Evolutionary conservation across 139 green algal species (phyloP).

Genomic region (Chlamydomonas sp.): DNA sequence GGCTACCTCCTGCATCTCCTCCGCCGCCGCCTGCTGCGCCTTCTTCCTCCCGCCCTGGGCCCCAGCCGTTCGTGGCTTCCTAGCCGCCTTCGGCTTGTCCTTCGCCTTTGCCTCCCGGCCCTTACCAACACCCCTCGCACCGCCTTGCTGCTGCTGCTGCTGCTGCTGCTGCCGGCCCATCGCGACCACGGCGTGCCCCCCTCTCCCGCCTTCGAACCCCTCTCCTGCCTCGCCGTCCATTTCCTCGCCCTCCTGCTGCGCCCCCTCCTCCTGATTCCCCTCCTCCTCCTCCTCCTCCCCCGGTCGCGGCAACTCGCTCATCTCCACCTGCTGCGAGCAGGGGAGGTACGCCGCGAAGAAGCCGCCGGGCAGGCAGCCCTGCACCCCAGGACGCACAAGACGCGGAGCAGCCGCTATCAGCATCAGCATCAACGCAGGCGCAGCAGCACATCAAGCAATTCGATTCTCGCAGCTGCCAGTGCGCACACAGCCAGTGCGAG

Average conservation of each 20-base stretch:
- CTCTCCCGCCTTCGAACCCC: neutral
- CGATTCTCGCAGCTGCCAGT: neutral
- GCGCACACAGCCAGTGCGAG: neutral
- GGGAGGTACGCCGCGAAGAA: conserved; percentile 79
- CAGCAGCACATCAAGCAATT: neutral
- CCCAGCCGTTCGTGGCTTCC: too few species aligned
- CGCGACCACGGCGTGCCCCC: neutral
- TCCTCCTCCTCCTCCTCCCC: conserved; percentile 18
- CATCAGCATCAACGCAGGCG: neutral
- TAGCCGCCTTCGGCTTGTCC: too few species aligned
- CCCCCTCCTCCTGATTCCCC: conserved; percentile 29
- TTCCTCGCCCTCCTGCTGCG: conserved; percentile 19
- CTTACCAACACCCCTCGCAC: too few species aligned
- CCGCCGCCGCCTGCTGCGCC: too few species aligned
- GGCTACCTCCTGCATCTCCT: too few species aligned
- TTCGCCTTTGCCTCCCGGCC: too few species aligned
- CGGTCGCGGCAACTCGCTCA: conserved; percentile 39
- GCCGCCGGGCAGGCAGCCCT: conserved; percentile 75
- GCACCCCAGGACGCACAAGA: neutral
- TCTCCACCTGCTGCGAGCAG: conserved; percentile 34
- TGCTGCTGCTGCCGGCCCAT: neutral
- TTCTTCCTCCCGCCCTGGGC: too few species aligned
- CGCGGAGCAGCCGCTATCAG: neutral
- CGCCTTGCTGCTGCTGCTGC: conserved; percentile 11
- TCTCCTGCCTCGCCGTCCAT: neutral